A percentile compares a stretch with the other conserved stretches of the same genome.
Conservation (phyloP, 306 rosid species). For the Hippophae tibetana region DNA sequence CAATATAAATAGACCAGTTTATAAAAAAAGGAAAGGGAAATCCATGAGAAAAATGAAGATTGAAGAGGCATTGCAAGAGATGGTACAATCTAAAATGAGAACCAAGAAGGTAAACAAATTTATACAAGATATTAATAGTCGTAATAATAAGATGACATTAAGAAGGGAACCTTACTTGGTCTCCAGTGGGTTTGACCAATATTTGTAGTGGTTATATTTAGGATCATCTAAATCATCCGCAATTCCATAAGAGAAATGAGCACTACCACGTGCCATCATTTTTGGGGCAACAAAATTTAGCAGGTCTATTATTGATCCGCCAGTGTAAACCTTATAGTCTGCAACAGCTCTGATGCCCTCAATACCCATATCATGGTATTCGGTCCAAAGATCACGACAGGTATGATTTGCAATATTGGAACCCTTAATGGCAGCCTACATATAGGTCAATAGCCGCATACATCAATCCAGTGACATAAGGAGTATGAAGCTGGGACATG, state of each 20-base stretch:
- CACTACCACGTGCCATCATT: conserved; percentile 71
- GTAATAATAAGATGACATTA: neutral
- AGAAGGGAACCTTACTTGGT: conserved; percentile 45
- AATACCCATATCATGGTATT: conserved; percentile 77
- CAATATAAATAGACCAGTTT: neutral
- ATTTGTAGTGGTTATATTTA: conserved; percentile 55
- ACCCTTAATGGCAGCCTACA: conserved; percentile 63
- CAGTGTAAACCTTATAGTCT: conserved; percentile 62
- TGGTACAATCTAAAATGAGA: conserved; percentile 6
- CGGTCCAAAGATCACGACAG: conserved; percentile 75
- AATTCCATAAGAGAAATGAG: conserved; percentile 74
- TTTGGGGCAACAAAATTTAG: conserved; percentile 74
- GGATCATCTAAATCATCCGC: conserved; percentile 75
- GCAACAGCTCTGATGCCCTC: conserved; percentile 73
- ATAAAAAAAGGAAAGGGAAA: neutral
- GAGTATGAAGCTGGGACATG: no score
- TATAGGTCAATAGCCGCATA: conserved; percentile 9
- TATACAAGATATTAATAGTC: neutral
- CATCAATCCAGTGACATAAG: conserved; percentile 2
- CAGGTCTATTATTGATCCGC: conserved; percentile 45
- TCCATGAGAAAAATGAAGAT: neutral
- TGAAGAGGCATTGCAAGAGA: neutral
- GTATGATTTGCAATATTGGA: conserved; percentile 45
- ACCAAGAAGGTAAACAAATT: conserved; percentile 7
- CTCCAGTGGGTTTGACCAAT: conserved; percentile 89